A percentile compares a stretch with the other conserved stretches of the same genome.
phyloP scores from a whole-genome alignment of 345 rosid genomes.

The Laguncularia racemosa region DNA sequence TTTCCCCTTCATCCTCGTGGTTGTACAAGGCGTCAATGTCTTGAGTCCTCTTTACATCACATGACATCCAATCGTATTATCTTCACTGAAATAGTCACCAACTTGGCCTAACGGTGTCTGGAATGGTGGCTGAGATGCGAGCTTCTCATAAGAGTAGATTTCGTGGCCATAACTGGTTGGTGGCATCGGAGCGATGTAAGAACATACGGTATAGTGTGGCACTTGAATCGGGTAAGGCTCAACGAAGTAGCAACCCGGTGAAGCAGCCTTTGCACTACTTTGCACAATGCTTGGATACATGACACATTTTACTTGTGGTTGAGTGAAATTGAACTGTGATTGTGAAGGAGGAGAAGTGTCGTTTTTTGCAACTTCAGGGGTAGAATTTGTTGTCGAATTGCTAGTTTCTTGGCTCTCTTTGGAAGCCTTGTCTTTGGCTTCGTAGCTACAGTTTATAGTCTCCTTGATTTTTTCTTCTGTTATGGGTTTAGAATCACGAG shows the following conservation, averaged over 20 bases:
- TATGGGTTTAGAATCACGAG: no score
- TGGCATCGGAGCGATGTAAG: conserved; percentile 15
- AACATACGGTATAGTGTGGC: conserved; percentile 31
- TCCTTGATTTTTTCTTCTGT: no score
- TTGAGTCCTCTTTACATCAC: conserved; percentile 31
- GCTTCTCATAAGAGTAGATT: conserved; percentile 8
- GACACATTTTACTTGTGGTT: conserved; percentile 6
- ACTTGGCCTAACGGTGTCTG: conserved; percentile 22
- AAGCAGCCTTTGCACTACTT: conserved; percentile 3
- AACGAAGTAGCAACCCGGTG: conserved; percentile 11
- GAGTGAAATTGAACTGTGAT: neutral
- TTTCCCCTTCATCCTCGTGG: no score
- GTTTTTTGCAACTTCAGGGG: conserved; percentile 5
- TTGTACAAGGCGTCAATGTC: neutral
- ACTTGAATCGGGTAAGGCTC: conserved; percentile 25
- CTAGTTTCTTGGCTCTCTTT: conserved; percentile 2
- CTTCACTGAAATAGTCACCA: conserved; percentile 56
- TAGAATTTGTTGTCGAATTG: neutral
- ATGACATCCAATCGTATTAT: conserved; percentile 45
- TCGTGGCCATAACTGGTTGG: conserved; percentile 16
- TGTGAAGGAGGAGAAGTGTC: conserved; percentile 7
- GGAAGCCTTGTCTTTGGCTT: neutral
- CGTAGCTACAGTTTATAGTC: neutral
- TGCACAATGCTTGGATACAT: conserved; percentile 12
- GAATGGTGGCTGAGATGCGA: conserved; percentile 12